Evolutionary conservation across 176 grass and related monocot species (phyloP).

Genomic region (Aegilops umbellulata): DNA sequence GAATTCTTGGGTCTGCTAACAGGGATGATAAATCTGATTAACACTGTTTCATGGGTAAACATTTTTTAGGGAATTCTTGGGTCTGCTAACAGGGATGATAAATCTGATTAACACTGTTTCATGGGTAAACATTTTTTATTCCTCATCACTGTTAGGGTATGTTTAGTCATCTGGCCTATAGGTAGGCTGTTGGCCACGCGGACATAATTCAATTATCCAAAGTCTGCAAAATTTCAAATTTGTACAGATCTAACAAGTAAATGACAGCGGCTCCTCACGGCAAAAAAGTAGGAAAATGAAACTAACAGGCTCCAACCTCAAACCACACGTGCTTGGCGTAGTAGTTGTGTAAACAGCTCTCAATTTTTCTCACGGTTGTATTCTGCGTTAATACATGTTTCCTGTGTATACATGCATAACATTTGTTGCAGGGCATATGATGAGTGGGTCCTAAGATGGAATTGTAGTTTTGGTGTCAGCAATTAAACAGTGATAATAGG

Average conservation of each 20-base stretch:
- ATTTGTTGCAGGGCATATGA: slow-evolving; percentile 36
- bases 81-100: neutral
- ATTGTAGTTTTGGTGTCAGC: slow-evolving; percentile 16
- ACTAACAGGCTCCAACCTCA: neutral
- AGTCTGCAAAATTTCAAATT: neutral
- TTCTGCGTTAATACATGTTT: neutral
- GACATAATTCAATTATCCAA: neutral
- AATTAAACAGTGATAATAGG: slow-evolving; percentile 48
- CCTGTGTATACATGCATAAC: neutral
- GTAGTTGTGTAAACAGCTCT: neutral
- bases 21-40: neutral
- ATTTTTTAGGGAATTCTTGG: neutral
- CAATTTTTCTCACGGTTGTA: neutral
- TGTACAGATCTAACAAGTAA: neutral
- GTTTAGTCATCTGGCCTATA: neutral
- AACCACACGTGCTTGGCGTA: neutral
- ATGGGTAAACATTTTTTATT: no score
- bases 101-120: neutral
- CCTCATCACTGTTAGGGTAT: neutral
- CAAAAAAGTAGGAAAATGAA: neutral
- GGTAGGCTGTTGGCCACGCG: neutral
- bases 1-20: neutral
- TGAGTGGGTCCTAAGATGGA: slow-evolving; percentile 21
- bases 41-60: neutral
- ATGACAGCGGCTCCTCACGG: neutral